These are phyloP conservation scores for Pythium myriotylum DNA, from an alignment of 352 stramenopile species.

Conservation along the genomic window DNA sequence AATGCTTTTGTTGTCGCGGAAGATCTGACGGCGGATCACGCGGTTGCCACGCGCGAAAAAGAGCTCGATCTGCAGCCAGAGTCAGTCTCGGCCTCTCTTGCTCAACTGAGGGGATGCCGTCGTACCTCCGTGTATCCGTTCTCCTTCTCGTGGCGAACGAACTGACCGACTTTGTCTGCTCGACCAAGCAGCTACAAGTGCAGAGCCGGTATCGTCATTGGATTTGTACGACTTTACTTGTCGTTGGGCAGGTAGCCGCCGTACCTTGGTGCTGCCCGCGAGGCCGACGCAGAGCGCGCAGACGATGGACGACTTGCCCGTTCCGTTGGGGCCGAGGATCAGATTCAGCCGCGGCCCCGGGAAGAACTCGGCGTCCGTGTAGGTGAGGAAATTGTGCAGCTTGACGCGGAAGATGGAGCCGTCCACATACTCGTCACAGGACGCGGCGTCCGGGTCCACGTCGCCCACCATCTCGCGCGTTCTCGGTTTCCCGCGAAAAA, in stretches of 20 bases:
- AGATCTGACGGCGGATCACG: constrained; percentile 92
- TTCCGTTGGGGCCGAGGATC: constrained; percentile 98
- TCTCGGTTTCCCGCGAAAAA: constrained; percentile 52
- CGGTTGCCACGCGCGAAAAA: constrained; percentile 75
- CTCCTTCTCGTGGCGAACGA: constrained; percentile 88
- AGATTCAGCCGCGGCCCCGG: constrained; percentile 96
- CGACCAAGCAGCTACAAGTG: constrained; percentile 86
- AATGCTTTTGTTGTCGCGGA: constrained; percentile 85
- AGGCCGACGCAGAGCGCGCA: constrained; percentile 97
- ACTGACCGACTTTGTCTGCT: constrained; percentile 92
- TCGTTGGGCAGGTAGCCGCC: no score
- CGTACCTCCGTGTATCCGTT: constrained; percentile 80
- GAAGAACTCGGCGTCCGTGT: constrained; percentile 89
- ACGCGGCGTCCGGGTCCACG: constrained; percentile 31
- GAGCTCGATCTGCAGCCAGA: constrained; percentile 90
- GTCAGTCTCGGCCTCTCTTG: constrained; percentile 7
- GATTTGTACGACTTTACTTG: neutral
- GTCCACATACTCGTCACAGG: constrained; percentile 80
- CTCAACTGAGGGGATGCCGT: no score
- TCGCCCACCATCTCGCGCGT: constrained; percentile 8
- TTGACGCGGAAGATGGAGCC: constrained; percentile 90
- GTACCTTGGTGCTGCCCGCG: constrained; percentile 91
- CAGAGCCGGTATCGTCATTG: neutral
- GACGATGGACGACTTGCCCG: constrained; percentile 94
- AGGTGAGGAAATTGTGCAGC: constrained; percentile 95